These are phyloP conservation scores for Lophiotrema nucula DNA, from an alignment of 495 filamentous ascomycete species.

Conservation along the genomic window DNA sequence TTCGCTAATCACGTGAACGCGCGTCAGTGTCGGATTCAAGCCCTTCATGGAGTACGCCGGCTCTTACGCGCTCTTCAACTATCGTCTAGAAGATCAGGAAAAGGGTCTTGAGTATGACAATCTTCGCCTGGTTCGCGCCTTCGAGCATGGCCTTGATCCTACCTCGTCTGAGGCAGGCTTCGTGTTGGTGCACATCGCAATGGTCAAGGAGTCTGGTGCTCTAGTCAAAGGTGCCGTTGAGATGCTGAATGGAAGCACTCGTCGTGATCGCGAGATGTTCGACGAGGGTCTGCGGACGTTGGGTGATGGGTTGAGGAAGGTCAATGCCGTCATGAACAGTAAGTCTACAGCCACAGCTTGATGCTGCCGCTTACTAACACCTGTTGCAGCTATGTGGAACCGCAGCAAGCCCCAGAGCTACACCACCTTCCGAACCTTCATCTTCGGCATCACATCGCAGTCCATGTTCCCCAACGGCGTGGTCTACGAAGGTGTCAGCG, in stretches of 20 bases:
- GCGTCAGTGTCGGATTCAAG: constrained; percentile 61
- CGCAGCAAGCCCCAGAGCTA: constrained; percentile 77
- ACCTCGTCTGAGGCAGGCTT: constrained; percentile 89
- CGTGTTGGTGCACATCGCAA: constrained; percentile 54
- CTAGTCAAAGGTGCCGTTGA: constrained; percentile 67
- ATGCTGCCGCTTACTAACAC: not conserved
- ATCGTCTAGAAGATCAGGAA: constrained; percentile 64
- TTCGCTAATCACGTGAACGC: constrained; percentile 21
- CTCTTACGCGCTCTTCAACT: constrained; percentile 89
- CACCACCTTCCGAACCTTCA: constrained; percentile 84
- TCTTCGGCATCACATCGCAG: constrained; percentile 86
- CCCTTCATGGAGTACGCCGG: constrained; percentile 96
- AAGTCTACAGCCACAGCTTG: constrained; percentile 31
- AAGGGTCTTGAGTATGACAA: constrained; percentile 71
- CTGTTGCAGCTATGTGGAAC: constrained; percentile 70
- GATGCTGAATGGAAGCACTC: constrained; percentile 59
- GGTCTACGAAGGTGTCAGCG: constrained; percentile 76
- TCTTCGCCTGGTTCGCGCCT: constrained; percentile 80
- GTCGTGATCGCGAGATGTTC: constrained; percentile 53
- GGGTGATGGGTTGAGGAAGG: constrained; percentile 61
- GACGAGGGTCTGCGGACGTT: constrained; percentile 63
- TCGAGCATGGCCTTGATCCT: constrained; percentile 81
- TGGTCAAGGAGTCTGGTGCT: constrained; percentile 71
- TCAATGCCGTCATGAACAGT: constrained; percentile 80
- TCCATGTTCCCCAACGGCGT: constrained; percentile 91